These are phyloP conservation scores for Phoma sp. DNA, from an alignment of 2,329 filamentous ascomycete genomes.

Conservation along the genomic window DNA sequence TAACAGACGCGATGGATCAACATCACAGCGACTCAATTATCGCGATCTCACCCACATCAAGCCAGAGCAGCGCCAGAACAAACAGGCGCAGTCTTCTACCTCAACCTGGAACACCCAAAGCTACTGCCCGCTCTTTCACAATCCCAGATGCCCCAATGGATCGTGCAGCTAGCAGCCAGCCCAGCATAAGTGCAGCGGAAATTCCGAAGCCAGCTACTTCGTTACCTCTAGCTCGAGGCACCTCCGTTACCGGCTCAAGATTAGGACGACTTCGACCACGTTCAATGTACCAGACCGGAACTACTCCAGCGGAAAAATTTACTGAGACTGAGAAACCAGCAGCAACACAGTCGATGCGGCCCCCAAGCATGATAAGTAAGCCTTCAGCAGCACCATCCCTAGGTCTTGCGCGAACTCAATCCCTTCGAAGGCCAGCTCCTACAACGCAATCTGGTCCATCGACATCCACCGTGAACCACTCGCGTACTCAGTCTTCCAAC, in stretches of 20 bases:
- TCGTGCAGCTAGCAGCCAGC: neutral
- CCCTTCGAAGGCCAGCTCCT: conserved; percentile 37
- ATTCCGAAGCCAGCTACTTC: conserved; percentile 1
- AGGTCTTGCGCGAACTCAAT: conserved; percentile 37
- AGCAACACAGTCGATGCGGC: conserved; percentile 24
- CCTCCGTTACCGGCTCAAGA: conserved; percentile 10
- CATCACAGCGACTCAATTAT: neutral
- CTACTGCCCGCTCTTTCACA: conserved; percentile 7
- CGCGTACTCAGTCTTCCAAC: conserved; percentile 39
- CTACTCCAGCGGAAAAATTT: conserved; percentile 14
- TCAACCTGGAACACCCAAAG: conserved; percentile 40
- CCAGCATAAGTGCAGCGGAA: neutral
- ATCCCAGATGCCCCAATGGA: neutral
- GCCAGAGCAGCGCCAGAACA: neutral
- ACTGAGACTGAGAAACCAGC: conserved; percentile 14
- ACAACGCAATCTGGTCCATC: conserved; percentile 25
- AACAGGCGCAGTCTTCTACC: conserved; percentile 42
- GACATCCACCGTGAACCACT: conserved; percentile 24
- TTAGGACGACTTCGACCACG: conserved; percentile 36
- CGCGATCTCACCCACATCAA: neutral
- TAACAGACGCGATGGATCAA: conserved; percentile 1
- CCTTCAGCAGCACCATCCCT: conserved; percentile 23
- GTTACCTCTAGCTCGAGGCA: conserved; percentile 12
- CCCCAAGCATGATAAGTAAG: conserved; percentile 28
- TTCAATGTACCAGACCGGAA: conserved; percentile 40